Percentiles rank a stretch among this genome's conserved stretches.
Evolutionary conservation across 768 basidiomycete genomes (phyloP).

Genomic region (Hericium coralloides): DNA sequence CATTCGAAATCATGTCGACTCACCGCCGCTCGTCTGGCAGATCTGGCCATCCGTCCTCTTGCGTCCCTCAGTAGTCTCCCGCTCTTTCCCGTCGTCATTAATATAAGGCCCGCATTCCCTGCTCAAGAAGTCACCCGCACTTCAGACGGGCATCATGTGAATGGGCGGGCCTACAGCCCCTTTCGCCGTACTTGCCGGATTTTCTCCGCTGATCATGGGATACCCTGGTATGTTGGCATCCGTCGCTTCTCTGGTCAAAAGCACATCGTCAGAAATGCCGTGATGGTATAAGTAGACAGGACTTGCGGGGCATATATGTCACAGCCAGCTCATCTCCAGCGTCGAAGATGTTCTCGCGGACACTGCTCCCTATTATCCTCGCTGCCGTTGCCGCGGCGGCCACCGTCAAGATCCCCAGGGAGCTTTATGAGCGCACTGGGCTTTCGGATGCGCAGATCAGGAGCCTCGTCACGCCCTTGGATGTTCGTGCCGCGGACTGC

Average conservation of each 20-base stretch:
- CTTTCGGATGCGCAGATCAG: not conserved
- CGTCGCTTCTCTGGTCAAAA: not conserved
- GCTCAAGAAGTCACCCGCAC: no score
- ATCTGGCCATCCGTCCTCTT: no score
- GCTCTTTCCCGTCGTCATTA: no score
- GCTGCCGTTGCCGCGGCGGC: not conserved
- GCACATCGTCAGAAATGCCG: not conserved
- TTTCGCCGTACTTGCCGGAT: not conserved
- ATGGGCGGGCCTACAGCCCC: not conserved
- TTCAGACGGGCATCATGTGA: not conserved
- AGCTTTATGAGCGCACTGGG: not conserved
- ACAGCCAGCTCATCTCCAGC: not conserved
- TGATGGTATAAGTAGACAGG: not conserved
- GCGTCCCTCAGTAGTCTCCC: no score
- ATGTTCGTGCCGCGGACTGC: not conserved
- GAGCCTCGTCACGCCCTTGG: not conserved
- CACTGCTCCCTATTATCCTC: not conserved
- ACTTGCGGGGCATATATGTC: not conserved
- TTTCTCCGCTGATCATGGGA: not conserved
- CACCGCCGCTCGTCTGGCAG: no score
- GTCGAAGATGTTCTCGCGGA: not conserved
- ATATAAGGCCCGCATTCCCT: no score
- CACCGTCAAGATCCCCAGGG: not conserved
- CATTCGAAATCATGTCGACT: no score
- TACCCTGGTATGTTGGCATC: not conserved